Evolutionary conservation across 1,284 basidiomycete species (phyloP).

Genomic region (Pseudozyma tsukubaensis): DNA sequence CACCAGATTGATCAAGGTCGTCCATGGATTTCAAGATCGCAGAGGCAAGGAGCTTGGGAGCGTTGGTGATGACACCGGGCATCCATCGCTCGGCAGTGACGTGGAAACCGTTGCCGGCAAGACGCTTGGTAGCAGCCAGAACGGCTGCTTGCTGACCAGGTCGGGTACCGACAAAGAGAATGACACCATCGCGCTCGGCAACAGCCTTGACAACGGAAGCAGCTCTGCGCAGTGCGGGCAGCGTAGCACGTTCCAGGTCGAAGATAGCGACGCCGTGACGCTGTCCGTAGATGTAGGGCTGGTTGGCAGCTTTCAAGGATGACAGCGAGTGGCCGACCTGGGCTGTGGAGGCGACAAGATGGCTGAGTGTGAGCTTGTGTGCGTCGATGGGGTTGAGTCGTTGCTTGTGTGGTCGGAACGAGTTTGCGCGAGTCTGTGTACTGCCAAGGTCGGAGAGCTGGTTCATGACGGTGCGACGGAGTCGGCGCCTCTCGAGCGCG

Average conservation of each 20-base stretch:
- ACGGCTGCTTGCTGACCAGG: slow-evolving; percentile 81
- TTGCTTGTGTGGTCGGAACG: slow-evolving; percentile 80
- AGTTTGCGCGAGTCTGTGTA: slow-evolving; percentile 77
- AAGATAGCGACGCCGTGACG: slow-evolving; percentile 92
- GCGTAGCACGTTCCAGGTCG: slow-evolving; percentile 87
- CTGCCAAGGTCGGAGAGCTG: slow-evolving; percentile 80
- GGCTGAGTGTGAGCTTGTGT: slow-evolving; percentile 81
- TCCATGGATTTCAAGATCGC: slow-evolving; percentile 57
- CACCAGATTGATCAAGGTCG: slow-evolving; percentile 30
- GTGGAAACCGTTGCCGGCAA: slow-evolving; percentile 78
- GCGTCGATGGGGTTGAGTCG: slow-evolving; percentile 77
- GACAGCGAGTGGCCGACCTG: slow-evolving; percentile 89
- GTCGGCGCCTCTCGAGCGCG: slow-evolving; percentile 41
- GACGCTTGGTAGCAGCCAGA: slow-evolving; percentile 81
- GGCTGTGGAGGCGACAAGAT: slow-evolving; percentile 90
- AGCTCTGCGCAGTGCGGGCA: slow-evolving; percentile 89
- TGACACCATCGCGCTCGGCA: slow-evolving; percentile 82
- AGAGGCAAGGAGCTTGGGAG: slow-evolving; percentile 73
- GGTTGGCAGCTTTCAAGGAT: slow-evolving; percentile 85
- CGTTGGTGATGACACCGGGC: slow-evolving; percentile 92
- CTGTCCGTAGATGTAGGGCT: slow-evolving; percentile 93
- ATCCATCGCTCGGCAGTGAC: slow-evolving; percentile 87
- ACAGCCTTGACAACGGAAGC: slow-evolving; percentile 86
- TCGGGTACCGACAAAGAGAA: slow-evolving; percentile 91
- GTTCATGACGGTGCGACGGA: slow-evolving; percentile 71